Evolutionary conservation across 1,139 yeast genomes (phyloP).

Genomic region (Nakaseomyces delphensis): DNA sequence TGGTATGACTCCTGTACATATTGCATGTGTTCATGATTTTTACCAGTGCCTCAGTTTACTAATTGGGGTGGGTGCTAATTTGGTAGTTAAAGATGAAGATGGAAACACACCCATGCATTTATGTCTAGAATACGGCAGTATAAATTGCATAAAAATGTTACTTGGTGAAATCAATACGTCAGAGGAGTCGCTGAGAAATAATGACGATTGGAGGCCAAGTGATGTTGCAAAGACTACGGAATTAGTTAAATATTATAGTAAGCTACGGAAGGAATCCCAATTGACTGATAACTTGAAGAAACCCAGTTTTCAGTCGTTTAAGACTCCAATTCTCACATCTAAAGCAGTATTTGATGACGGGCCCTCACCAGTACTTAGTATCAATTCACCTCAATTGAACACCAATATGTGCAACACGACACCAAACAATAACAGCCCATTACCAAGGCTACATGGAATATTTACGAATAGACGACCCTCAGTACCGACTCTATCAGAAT

Average conservation of each 20-base stretch:
- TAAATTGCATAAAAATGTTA: slow-evolving; percentile 54
- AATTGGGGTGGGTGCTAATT: slow-evolving; percentile 74
- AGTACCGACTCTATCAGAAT: slow-evolving; percentile 9
- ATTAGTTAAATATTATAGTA: slow-evolving; percentile 33
- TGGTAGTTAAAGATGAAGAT: slow-evolving; percentile 46
- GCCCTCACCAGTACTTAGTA: slow-evolving; percentile 24
- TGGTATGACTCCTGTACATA: slow-evolving; percentile 65
- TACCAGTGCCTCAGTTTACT: slow-evolving; percentile 62
- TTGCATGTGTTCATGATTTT: slow-evolving; percentile 59
- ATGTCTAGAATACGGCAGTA: slow-evolving; percentile 68
- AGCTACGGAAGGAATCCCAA: slow-evolving; percentile 15
- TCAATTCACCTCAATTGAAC: slow-evolving; percentile 20
- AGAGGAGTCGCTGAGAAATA: slow-evolving; percentile 44
- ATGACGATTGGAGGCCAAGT: slow-evolving; percentile 60
- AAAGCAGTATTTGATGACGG: slow-evolving; percentile 25
- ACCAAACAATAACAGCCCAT: slow-evolving; percentile 10
- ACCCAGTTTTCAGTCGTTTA: slow-evolving; percentile 18
- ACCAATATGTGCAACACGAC: slow-evolving; percentile 8
- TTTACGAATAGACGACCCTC: slow-evolving; percentile 9
- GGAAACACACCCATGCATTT: slow-evolving; percentile 77
- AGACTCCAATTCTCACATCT: slow-evolving; percentile 18
- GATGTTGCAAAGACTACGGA: slow-evolving; percentile 49
- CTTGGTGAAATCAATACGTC: slow-evolving; percentile 35
- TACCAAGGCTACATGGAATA: slow-evolving; percentile 18
- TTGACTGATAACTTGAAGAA: slow-evolving; percentile 11